These are phyloP conservation scores for Tylopilus intermedius DNA, from an alignment of 768 basidiomycete genomes.

Conservation along the genomic window DNA sequence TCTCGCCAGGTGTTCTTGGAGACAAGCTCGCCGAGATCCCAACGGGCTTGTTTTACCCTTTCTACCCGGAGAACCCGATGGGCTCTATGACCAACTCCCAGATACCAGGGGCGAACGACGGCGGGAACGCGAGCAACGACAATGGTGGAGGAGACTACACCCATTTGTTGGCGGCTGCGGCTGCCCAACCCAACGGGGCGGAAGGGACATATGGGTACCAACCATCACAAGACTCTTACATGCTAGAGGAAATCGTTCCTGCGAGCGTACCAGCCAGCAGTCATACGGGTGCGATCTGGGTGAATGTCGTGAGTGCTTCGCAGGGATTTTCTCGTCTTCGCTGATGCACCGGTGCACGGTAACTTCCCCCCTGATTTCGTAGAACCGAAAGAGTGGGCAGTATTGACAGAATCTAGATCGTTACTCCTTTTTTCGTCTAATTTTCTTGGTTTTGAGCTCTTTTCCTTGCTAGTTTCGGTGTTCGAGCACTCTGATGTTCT, in stretches of 20 bases:
- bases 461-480: constrained; percentile 6
- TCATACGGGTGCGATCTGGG: constrained; percentile 37
- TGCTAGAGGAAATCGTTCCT: constrained; percentile 62
- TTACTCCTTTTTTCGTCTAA: not conserved
- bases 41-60: constrained; percentile 68
- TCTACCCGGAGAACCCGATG: constrained; percentile 56
- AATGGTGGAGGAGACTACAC: constrained; percentile 39
- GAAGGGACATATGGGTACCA: constrained; percentile 52
- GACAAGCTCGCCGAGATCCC: constrained; percentile 61
- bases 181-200: constrained; percentile 49
- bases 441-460: constrained; percentile 2
- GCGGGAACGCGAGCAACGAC: constrained; percentile 16
- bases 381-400: constrained; percentile 23
- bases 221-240: constrained; percentile 56
- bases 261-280: constrained; percentile 27
- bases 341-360: constrained; percentile 25
- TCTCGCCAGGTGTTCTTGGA: constrained; percentile 21
- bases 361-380: constrained; percentile 3
- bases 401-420: constrained; percentile 16
- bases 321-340: constrained; percentile 26
- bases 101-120: constrained; percentile 16
- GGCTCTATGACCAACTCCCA: constrained; percentile 18
- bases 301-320: constrained; percentile 40
- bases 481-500: not conserved
- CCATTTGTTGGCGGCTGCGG: constrained; percentile 54